Conservation (phyloP, 148 eudicot species). For the Silene latifolia region DNA sequence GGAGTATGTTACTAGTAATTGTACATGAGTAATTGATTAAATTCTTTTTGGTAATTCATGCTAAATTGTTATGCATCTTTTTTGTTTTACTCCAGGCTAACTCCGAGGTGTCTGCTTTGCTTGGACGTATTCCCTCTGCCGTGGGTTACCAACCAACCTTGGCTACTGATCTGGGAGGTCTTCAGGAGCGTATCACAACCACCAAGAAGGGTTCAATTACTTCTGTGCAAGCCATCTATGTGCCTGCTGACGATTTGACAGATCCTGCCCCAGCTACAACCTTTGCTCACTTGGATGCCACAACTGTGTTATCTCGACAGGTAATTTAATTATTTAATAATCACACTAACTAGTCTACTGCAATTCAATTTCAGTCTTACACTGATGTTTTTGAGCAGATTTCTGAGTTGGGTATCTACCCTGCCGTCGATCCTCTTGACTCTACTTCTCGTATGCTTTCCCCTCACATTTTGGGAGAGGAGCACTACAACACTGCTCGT, state of each 20-base stretch:
- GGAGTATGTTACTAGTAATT: neutral
- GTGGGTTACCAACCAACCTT: slow-evolving; percentile 98
- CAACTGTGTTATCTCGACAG: slow-evolving; percentile 94
- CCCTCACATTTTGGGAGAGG: slow-evolving; percentile 94
- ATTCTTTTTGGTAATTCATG: slow-evolving; percentile 18
- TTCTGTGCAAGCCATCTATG: slow-evolving; percentile 95
- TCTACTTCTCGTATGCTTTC: slow-evolving; percentile 99
- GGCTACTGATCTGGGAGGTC: slow-evolving; percentile 99
- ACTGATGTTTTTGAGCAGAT: slow-evolving; percentile 38
- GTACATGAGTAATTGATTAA: neutral
- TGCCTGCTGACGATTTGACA: slow-evolving; percentile 91
- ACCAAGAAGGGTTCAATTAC: slow-evolving; percentile 97
- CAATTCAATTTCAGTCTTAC: neutral
- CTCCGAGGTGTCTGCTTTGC: slow-evolving; percentile 99
- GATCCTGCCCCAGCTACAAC: slow-evolving; percentile 94
- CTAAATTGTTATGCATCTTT: slow-evolving; percentile 26
- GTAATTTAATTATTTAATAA: slow-evolving; percentile 21
- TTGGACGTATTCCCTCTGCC: slow-evolving; percentile 98
- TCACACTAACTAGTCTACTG: neutral
- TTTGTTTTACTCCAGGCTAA: slow-evolving; percentile 50
- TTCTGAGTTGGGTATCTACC: slow-evolving; percentile 98
- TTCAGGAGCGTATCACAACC: slow-evolving; percentile 96
- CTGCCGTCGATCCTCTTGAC: slow-evolving; percentile 94
- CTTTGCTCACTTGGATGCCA: slow-evolving; percentile 99
- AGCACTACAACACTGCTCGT: slow-evolving; percentile 95